These are phyloP conservation scores for Pythium phragmiticola DNA, from an alignment of 352 stramenopile genomes.

Conservation along the genomic window DNA sequence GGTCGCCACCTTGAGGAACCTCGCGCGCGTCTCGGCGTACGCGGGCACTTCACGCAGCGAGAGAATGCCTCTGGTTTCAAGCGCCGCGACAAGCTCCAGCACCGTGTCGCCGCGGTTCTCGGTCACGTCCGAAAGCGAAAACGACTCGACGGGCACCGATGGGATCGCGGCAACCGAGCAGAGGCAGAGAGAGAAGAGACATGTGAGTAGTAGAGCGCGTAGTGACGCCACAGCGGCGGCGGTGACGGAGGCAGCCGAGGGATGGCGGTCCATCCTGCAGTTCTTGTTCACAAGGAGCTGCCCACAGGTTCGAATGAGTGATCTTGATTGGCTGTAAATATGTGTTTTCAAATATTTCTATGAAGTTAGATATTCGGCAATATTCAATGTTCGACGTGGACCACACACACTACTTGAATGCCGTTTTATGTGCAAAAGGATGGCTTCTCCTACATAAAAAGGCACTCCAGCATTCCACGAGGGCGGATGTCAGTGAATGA, in stretches of 20 bases:
- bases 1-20: constrained; percentile 18
- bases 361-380: too few relatives aligned
- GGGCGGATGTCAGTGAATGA: too few relatives aligned
- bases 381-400: too few relatives aligned
- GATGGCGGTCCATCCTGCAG: background rate
- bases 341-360: background rate
- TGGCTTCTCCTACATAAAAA: too few relatives aligned
- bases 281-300: background rate
- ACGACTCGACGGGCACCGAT: constrained; percentile 7
- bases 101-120: constrained; percentile 10
- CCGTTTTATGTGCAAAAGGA: too few relatives aligned
- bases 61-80: constrained; percentile 24
- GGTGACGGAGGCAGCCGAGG: background rate
- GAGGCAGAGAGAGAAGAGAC: background rate
- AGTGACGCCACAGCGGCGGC: background rate
- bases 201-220: background rate
- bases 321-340: background rate
- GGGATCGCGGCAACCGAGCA: background rate
- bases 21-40: constrained; percentile 18
- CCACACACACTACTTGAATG: too few relatives aligned
- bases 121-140: constrained; percentile 8
- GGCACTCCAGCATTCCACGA: too few relatives aligned
- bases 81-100: constrained; percentile 14
- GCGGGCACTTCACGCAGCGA: constrained; percentile 23
- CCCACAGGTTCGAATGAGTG: background rate